Base-by-base conservation (phyloP, 331 rosid species). In the Ulmus americana region DNA sequence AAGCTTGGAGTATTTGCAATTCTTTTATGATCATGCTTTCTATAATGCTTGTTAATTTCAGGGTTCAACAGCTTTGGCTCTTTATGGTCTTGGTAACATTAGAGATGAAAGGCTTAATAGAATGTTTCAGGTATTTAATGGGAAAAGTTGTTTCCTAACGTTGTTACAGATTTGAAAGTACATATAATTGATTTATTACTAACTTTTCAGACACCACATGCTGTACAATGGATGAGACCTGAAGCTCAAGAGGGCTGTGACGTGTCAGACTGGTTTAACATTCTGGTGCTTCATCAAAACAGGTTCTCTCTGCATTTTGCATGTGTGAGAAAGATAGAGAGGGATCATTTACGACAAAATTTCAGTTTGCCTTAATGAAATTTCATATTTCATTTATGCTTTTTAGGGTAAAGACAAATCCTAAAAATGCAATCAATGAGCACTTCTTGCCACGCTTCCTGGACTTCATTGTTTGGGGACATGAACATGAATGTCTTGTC, bases 381-480 rank as follows among this genome's bases (percentile, higher is more conserved):
- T 51, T 41, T 61, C 38, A 61, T 13, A 15, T 16, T 2, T 16
- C 38, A 14, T 45, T 7, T 44, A 18, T 9, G 53, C 60, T 66
- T 13, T 82, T 82, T 88, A 89, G 98, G 67, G 97, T 94, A 70
- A 94, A 94, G 92, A 69, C 95, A 59, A 89, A 94, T 80, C 98
- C 98, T 7, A 94, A 89, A 81, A 94, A 94, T 82, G 98, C 98
- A 64, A 94, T 94, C 80, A 94, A 87, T 74, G 98, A 94, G 83
- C 97, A 89, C 74, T 82, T 94, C 70, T 76, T 94, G 70, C 98
- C 98, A 8, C 88, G 91, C 72, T 94, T 94, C 81, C 83, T 89
- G 35, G 98, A 94, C 85, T 94, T 94, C 78, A 69, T 94, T 62
- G 97, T 94, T 73, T 94, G 98, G 98, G 98, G 98, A 40, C 98